Base-by-base conservation (phyloP, 2,329 filamentous ascomycete species). In the Xylaria sp. region DNA sequence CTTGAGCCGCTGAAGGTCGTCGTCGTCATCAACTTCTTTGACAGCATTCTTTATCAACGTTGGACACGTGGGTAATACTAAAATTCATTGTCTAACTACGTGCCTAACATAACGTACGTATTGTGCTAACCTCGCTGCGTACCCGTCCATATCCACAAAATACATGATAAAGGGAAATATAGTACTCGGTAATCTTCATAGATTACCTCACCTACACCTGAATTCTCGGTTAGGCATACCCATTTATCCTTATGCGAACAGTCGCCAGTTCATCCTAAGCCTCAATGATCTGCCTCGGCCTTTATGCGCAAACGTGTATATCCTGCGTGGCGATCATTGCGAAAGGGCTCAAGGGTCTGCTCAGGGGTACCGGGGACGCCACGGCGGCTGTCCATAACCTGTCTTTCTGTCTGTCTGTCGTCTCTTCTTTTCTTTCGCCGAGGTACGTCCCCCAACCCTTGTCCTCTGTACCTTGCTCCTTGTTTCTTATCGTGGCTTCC, bases 301-400 rank as follows among this genome's bases (percentile, higher is more conserved):
- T 69, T 70, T 41, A 69, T 70, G 69, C 65, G 62, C 50, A 25
- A 50, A 28, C 28, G 28, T 31, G 63, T 59, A n/a, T 41, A 41
- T 61, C 58, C 54, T 44, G 55, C 37, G 20, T 57, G 55, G 55
- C 6, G 37, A 57, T 64, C 31, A 59, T 8, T 34, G 12, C 25
- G 2, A 37, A 37, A 37, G 34, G 34, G 34, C 34, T 37, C 34
- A 37, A 8, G 31, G 31, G 5, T 10, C 44, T 15, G 39, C 64
- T 61, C 64, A 34, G 51, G 64, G 64, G 44, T 39, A 48, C 28
- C 10, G 50, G 58, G 28, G 56, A 52, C n/a, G 44, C 50, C 48
- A 50, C 23, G 31, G 61, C 66, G 56, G 56, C 23, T 63, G 60
- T 54, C 31, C 8, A 25, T 51, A 4, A 5, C 46, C 41, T 59